phyloP scores from a whole-genome alignment of 768 basidiomycete species.

The Tulasnella sp. region DNA sequence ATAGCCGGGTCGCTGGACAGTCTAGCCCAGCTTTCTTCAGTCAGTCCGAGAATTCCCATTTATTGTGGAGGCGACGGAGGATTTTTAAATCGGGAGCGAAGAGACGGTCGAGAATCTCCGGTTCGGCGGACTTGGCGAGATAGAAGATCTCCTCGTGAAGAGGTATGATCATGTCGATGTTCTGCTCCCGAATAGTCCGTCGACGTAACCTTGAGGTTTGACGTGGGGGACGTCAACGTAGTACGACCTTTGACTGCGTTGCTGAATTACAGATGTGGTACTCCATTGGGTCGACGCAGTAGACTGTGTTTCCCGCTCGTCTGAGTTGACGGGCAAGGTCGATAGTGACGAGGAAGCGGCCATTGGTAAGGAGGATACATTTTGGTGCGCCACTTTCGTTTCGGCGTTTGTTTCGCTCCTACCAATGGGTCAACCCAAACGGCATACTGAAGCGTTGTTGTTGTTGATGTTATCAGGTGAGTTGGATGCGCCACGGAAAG shows the following conservation, averaged over 20 bases:
- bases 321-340: conserved; percentile 16
- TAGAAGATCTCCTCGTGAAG: conserved; percentile 18
- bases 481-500: background rate
- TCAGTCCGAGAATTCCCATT: conserved; percentile 9
- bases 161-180: conserved; percentile 20
- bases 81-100: conserved; percentile 12
- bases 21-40: background rate
- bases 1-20: background rate
- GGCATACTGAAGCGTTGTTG: background rate
- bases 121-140: conserved; percentile 9
- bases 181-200: background rate
- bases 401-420: background rate
- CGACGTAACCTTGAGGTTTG: conserved; percentile 13
- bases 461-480: background rate
- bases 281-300: conserved; percentile 17
- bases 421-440: background rate
- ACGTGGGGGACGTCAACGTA: conserved; percentile 13
- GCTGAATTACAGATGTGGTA: conserved; percentile 20
- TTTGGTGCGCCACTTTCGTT: background rate
- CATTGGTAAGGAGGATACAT: conserved; percentile 15
- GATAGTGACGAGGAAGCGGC: conserved; percentile 19
- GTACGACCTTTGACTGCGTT: conserved; percentile 18
- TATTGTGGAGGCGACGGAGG: conserved; percentile 14
- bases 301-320: conserved; percentile 3
- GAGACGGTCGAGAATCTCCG: background rate